Evolutionary conservation across 2,329 filamentous ascomycete species (phyloP), one percentile per base, ranked within the genome.

Genomic region (Teratosphaeria epicoccoides): DNA sequence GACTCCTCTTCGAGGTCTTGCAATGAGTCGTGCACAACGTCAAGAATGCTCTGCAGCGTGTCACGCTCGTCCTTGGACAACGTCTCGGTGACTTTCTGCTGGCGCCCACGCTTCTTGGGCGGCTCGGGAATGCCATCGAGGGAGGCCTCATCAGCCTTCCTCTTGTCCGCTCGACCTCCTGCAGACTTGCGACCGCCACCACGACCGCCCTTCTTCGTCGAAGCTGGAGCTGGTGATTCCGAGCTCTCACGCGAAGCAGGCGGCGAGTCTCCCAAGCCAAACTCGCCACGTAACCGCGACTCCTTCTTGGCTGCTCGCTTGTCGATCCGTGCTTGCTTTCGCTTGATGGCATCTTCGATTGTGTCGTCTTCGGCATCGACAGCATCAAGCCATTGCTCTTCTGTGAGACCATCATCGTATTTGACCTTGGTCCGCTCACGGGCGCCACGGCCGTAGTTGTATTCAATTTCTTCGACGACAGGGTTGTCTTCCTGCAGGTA

Each of bases 381-480:
- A 50, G 93, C 93, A 76, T 95, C 91, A 49, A 97, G 80, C 93
- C 93, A 98, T 70, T 98, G 94, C 73, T 98, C 93, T 72, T 98
- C 94, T 0, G 93, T 97, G 25, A 98, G 81, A 49, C 94, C 93
- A 64, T 98, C 93, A 63, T 98, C 93, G 62, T 98, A 98, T 69
- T 86, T 87, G 63, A 96, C 90, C 64, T 88, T 84, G 59, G 89
- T 96, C 55, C 94, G 84, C 72, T 98, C 93, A 73, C 93, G 87
- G 57, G 91, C 91, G 62, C 93, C 93, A 69, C 93, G 90, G 54
- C 93, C 93, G 24, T 83, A 74, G 26, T 83, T 76, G 58, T 93
- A 88, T 55, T 87, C 85, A 20, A 84, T 79, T 60, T 94, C 87
- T 59, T 95, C 88, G 0, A 81, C 76, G 14, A 88, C 82, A 1